Base-by-base conservation (phyloP, 306 rosid species). In the Rosa rugosa region DNA sequence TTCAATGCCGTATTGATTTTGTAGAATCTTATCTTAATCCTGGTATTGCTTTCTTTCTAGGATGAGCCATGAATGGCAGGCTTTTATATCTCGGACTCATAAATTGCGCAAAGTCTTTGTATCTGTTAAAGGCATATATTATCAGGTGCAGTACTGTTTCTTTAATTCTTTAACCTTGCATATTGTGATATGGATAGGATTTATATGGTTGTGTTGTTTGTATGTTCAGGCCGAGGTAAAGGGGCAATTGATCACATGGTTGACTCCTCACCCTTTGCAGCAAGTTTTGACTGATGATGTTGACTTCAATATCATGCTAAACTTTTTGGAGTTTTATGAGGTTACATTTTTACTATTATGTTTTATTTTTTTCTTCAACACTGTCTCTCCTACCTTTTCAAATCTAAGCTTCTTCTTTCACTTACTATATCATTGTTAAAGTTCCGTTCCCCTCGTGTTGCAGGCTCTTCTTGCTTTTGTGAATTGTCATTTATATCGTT, bases 41-140 rank as follows among this genome's bases (percentile, higher is more conserved):
- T 47, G 72, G 45, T 59, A 8, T 73, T 82, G 2, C 17, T 56
- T 46, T 65, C 45, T 66, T 63, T 56, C 42, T 77, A 94, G 99
- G 82, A 57, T 95, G 92, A 92, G 94, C 31, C 98, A 95, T 84
- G 97, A 95, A 86, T 95, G 99, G 99, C 97, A 88, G 75, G 98
- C 97, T 25, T 95, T 85, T 75, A 72, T 91, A 71, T 91, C 96
- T 50, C 94, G 92, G 17, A 88, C 88, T 83, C 95, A 92, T 81
- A 92, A 84, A 62, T 69, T 95, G 76, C 92, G 97, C 53, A 92
- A 95, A 83, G 88, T 91, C 44, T 95, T 95, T 67, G 86, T 95
- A 40, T 91, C 98, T 73, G 97, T 94, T 69, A 92, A 92, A 82
- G 99, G 99, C 77, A 88, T 92, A 76, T 92, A 94, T 88, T 92